Evolutionary conservation across 2,329 filamentous ascomycete genomes (phyloP).

Genomic region (Colletotrichum somersetense): DNA sequence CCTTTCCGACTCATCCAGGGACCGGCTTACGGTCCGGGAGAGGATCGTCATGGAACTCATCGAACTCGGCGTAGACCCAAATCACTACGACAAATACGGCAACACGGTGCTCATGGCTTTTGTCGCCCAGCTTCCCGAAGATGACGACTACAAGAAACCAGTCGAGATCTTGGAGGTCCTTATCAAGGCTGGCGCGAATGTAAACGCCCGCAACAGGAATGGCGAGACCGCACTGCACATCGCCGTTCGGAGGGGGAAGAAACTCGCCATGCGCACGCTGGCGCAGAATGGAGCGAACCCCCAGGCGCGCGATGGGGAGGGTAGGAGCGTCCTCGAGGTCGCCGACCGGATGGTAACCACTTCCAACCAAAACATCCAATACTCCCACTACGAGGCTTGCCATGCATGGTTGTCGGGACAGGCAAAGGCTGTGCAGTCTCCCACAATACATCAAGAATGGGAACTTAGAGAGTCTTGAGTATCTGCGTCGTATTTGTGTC

Average conservation of each 20-base stretch:
- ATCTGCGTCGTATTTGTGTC: neutral
- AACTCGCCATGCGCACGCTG: conserved; percentile 63
- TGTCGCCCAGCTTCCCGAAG: conserved; percentile 61
- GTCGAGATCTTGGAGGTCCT: conserved; percentile 59
- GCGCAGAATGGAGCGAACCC: conserved; percentile 62
- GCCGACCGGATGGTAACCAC: conserved; percentile 56
- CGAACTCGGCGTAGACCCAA: conserved; percentile 57
- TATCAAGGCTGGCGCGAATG: conserved; percentile 56
- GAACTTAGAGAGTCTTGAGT: conserved; percentile 20
- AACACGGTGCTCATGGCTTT: conserved; percentile 70
- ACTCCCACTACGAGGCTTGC: conserved; percentile 60
- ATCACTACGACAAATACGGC: conserved; percentile 65
- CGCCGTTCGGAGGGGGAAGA: conserved; percentile 65
- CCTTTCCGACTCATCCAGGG: conserved; percentile 50
- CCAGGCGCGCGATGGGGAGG: conserved; percentile 59
- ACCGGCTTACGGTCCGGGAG: conserved; percentile 48
- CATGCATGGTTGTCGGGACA: conserved; percentile 60
- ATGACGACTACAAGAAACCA: conserved; percentile 63
- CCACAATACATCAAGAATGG: conserved; percentile 59
- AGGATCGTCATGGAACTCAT: conserved; percentile 50
- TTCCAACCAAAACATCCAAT: conserved; percentile 50
- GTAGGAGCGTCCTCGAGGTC: conserved; percentile 60
- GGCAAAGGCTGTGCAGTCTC: conserved; percentile 53
- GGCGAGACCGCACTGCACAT: conserved; percentile 69
- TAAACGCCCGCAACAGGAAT: conserved; percentile 64